Evolutionary conservation across 371 early-diverging fungal genomes (phyloP), one percentile per base, ranked within the genome.

Genomic region (Mortierella sp.): DNA sequence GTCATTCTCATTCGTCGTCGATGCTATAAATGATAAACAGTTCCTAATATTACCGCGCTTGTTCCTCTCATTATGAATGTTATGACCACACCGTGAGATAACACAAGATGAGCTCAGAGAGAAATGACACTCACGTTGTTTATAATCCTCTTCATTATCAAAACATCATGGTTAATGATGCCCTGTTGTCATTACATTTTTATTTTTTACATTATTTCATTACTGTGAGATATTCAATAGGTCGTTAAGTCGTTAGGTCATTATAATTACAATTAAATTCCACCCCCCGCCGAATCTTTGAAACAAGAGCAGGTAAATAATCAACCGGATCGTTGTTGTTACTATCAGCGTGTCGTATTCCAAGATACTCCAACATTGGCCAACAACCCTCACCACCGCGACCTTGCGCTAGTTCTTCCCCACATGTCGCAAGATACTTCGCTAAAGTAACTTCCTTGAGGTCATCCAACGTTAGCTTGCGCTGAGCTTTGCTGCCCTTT

Each of bases 181-280:
- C 2, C 28, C 2, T 28, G 28, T 2, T 28, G 28, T 28, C 28
- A 28, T 28, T 28, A 28, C 28, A 28, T 43, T 43, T 11, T 43
- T 43, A 43, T 43, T 43, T 43, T 43, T 43, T 43, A 11, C 43
- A 43, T 43, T 43, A 43, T 43, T 43, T 43, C 43, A 43, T 43
- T 43, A 43, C 6, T 43, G 43, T 0, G 43, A 15, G 43, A 43
- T 43, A 43, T 43, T 43, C 43, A 11, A 43, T 15, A 43, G 15
- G 43, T 43, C 43, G 0, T 43, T 15, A 43, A 1, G 43, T 48
- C 19, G 16, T 48, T 55, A 55, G 22, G 11, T 55, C 55, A 24
- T 55, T 55, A 55, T 55, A 55, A 13, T 24, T 55, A 55, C 55
- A 55, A 24, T 28, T 55, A 24, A 55, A 55, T 13, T 55, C 55